phyloP scores from a whole-genome alignment of 768 basidiomycete genomes.

The Gymnopilus dilepis region DNA sequence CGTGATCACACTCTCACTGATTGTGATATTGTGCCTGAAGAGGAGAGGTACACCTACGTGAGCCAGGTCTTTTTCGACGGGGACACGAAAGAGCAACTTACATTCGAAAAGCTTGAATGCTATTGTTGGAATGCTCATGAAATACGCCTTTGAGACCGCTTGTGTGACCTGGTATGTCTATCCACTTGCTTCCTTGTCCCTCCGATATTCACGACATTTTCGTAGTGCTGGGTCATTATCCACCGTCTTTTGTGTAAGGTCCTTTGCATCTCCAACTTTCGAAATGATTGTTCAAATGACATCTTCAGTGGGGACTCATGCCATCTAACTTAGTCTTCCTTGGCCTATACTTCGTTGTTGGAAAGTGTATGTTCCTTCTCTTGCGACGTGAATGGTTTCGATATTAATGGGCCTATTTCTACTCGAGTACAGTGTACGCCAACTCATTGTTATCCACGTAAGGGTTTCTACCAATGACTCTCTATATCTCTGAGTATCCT shows the following conservation, averaged over 20 bases:
- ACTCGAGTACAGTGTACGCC: neutral
- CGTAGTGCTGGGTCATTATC: neutral
- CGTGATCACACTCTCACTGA: neutral
- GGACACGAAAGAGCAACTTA: neutral
- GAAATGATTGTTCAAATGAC: neutral
- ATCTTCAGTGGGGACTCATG: neutral
- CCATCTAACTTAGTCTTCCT: neutral
- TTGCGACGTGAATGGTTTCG: neutral
- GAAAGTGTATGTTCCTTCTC: neutral
- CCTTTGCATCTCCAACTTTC: neutral
- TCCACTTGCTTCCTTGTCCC: neutral
- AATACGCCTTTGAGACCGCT: neutral
- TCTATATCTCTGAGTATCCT: neutral
- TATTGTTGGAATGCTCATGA: neutral
- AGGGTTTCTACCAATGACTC: neutral
- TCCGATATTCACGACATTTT: neutral
- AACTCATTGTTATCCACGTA: constrained; percentile 4
- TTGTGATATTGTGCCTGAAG: neutral
- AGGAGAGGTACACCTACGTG: neutral
- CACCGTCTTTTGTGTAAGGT: neutral
- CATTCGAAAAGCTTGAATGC: neutral
- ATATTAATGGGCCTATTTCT: neutral
- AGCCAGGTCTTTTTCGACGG: neutral
- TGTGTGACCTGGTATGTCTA: neutral
- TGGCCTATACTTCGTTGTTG: neutral